phyloP scores from a whole-genome alignment of 2,329 filamentous ascomycete species.

The Colletotrichum orchidophilum region DNA sequence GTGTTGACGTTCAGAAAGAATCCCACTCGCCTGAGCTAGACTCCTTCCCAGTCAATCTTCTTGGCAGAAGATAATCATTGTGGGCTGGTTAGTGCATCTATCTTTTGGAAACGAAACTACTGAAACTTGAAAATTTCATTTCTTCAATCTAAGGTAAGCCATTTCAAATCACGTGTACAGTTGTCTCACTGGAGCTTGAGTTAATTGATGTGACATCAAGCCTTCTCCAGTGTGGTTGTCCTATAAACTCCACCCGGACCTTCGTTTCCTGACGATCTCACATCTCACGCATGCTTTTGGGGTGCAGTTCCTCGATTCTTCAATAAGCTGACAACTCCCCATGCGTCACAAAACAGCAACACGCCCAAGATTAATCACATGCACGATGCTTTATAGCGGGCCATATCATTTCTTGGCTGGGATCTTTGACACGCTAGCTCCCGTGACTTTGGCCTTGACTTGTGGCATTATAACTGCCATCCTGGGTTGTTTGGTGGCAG shows the following conservation, averaged over 20 bases:
- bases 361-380: background rate
- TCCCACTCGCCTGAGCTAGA: no score
- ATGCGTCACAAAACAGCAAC: background rate
- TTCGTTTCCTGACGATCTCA: background rate
- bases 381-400: background rate
- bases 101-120: no score
- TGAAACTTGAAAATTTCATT: no score
- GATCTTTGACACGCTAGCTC: background rate
- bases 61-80: no score
- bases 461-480: background rate
- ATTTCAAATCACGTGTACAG: no score
- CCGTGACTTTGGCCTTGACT: background rate
- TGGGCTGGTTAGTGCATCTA: no score
- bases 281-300: background rate
- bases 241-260: background rate
- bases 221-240: background rate
- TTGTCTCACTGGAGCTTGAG: no score
- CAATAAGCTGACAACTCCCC: background rate
- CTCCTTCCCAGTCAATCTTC: no score
- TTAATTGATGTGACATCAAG: background rate
- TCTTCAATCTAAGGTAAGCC: no score
- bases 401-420: background rate
- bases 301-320: background rate
- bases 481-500: background rate
- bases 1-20: no score